These are phyloP conservation scores for Xylariaceae sp. DNA, from an alignment of 2,329 filamentous ascomycete genomes.

Conservation along the genomic window DNA sequence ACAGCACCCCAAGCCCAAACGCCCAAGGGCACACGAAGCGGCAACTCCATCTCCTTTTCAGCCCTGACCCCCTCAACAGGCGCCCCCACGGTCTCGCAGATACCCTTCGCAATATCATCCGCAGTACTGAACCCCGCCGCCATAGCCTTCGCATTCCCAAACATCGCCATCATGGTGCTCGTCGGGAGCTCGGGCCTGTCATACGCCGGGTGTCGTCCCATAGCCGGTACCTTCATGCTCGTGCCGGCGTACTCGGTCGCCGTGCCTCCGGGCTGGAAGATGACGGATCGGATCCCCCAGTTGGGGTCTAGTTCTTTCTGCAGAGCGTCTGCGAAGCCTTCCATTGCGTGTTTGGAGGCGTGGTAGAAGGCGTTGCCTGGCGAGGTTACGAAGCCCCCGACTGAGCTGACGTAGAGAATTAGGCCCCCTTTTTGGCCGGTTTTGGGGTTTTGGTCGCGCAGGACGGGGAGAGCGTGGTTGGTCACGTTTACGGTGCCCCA, in stretches of 20 bases:
- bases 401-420: conserved; percentile 52
- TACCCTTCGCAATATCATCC: conserved; percentile 32
- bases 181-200: conserved; percentile 22
- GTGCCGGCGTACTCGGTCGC: conserved; percentile 30
- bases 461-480: conserved; percentile 32
- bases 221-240: conserved; percentile 21
- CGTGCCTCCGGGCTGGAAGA: conserved; percentile 40
- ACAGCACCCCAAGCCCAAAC: conserved; percentile 34
- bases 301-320: conserved; percentile 17
- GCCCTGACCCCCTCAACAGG: too few species aligned
- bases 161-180: conserved; percentile 24
- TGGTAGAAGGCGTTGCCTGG: conserved; percentile 22
- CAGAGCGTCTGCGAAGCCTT: conserved; percentile 21
- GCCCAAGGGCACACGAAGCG: conserved; percentile 40
- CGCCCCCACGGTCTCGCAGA: conserved; percentile 34
- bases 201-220: conserved; percentile 38
- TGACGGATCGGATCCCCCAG: conserved; percentile 34
- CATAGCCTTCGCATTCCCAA: conserved; percentile 23
- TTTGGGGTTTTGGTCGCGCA: conserved; percentile 31
- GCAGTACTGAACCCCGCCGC: conserved; percentile 30
- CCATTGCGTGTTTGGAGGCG: conserved; percentile 23
- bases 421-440: conserved; percentile 41
- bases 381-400: conserved; percentile 40
- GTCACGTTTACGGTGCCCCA: conserved; percentile 40
- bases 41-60: conserved; percentile 33